Percentiles rank a stretch among this genome's conserved stretches.
phyloP scores from a whole-genome alignment of 768 basidiomycete genomes.

The Suillus occidentalis region DNA sequence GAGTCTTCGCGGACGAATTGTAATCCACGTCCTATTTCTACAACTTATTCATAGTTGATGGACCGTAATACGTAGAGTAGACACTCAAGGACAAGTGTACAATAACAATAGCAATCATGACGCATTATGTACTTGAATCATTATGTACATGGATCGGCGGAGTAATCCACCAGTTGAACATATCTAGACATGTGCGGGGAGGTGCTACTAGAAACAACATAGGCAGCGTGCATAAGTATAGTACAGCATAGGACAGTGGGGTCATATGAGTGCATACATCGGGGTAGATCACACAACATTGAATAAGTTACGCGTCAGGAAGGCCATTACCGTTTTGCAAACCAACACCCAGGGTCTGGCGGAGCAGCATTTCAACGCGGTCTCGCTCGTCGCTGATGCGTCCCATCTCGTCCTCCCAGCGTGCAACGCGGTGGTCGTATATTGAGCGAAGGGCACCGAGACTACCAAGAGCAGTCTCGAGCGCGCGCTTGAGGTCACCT shows the following conservation, averaged over 20 bases:
- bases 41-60: background rate
- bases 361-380: conserved; percentile 61
- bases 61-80: background rate
- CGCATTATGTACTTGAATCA: conserved; percentile 4
- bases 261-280: background rate
- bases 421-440: conserved; percentile 65
- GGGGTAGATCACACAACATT: background rate
- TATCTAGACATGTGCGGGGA: background rate
- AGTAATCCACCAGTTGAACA: background rate
- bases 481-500: conserved; percentile 64
- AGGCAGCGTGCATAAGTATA: background rate
- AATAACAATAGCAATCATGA: background rate
- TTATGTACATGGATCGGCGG: background rate
- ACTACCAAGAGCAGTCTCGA: conserved; percentile 68
- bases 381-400: conserved; percentile 67
- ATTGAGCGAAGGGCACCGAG: conserved; percentile 61
- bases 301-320: background rate
- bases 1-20: background rate
- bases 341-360: conserved; percentile 58
- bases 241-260: conserved; percentile 5
- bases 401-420: conserved; percentile 72
- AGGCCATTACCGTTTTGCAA: conserved; percentile 24
- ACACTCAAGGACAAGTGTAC: background rate
- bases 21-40: background rate
- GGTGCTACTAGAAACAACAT: background rate